Conservation (phyloP, 2,329 filamentous ascomycete genomes). For the Trichophyton equinum region DNA sequence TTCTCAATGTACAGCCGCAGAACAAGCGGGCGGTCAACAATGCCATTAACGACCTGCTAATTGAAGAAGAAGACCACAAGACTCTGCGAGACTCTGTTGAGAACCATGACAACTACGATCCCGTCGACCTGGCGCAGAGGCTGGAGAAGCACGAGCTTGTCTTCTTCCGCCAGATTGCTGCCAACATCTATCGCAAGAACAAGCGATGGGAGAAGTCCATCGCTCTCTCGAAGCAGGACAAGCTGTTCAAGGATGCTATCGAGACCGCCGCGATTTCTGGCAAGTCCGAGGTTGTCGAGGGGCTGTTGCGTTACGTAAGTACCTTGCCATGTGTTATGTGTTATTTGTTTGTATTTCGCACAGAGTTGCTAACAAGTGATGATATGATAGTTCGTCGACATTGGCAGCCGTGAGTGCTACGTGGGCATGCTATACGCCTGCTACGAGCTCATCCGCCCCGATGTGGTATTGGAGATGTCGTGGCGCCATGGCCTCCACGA, state of each 20-base stretch:
- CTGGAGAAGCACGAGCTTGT: constrained; percentile 96
- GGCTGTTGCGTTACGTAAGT: constrained; percentile 93
- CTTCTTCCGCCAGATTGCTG: constrained; percentile 98
- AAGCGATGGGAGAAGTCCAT: constrained; percentile 99
- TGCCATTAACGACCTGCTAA: constrained; percentile 92
- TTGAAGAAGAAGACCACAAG: constrained; percentile 99
- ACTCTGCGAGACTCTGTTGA: constrained; percentile 93
- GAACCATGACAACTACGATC: constrained; percentile 98
- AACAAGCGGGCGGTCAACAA: constrained; percentile 98
- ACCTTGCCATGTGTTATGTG: background rate
- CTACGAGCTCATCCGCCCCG: constrained; percentile 89
- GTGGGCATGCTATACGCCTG: constrained; percentile 99
- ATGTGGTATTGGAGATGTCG: constrained; percentile 87
- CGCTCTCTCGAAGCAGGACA: constrained; percentile 93
- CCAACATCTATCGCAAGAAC: constrained; percentile 98
- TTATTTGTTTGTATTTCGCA: no score
- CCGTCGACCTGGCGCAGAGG: constrained; percentile 78
- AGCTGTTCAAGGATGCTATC: constrained; percentile 98
- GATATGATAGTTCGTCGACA: constrained; percentile 74
- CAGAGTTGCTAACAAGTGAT: background rate
- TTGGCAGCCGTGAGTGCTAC: constrained; percentile 97
- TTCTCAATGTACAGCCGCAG: constrained; percentile 87
- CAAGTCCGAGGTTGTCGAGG: constrained; percentile 87
- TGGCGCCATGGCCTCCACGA: constrained; percentile 92
- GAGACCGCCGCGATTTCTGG: constrained; percentile 88